phyloP scores from a whole-genome alignment of 1,284 basidiomycete species.

The Cystobasidium slooffiae region DNA sequence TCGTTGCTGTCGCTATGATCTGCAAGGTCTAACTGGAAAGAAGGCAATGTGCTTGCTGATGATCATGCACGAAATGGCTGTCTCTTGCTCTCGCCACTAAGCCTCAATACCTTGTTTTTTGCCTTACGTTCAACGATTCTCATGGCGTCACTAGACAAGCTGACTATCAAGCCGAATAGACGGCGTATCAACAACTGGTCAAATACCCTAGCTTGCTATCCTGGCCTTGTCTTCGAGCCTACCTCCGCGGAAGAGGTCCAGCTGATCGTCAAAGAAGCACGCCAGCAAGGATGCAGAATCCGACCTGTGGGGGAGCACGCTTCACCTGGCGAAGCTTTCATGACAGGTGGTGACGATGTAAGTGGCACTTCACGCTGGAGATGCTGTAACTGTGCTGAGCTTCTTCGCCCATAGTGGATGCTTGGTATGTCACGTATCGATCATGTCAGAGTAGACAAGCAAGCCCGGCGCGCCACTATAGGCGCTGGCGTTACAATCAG shows the following conservation, averaged over 20 bases:
- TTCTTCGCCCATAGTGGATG: conserved; percentile 25
- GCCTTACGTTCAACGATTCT: not conserved
- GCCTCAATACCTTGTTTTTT: not conserved
- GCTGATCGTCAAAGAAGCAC: conserved; percentile 27
- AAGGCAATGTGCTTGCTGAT: too few species aligned
- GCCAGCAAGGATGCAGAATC: conserved; percentile 11
- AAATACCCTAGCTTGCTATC: conserved; percentile 31
- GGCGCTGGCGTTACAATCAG: conserved; percentile 27
- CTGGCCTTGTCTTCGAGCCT: conserved; percentile 34
- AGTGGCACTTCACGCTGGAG: not conserved
- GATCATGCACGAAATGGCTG: too few species aligned
- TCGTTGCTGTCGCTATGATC: too few species aligned
- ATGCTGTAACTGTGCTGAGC: not conserved
- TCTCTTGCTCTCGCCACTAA: too few species aligned
- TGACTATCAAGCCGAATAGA: conserved; percentile 26
- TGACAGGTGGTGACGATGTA: conserved; percentile 18
- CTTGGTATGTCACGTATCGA: conserved; percentile 9
- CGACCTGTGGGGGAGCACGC: conserved; percentile 38
- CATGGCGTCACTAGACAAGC: conserved; percentile 12
- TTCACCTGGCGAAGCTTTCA: conserved; percentile 34
- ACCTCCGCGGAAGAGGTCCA: conserved; percentile 21
- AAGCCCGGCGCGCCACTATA: conserved; percentile 18
- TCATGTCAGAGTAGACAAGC: not conserved
- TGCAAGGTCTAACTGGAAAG: too few species aligned
- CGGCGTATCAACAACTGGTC: conserved; percentile 37